phyloP scores from a whole-genome alignment of 352 stramenopile species.

The Globisporangium solare region DNA sequence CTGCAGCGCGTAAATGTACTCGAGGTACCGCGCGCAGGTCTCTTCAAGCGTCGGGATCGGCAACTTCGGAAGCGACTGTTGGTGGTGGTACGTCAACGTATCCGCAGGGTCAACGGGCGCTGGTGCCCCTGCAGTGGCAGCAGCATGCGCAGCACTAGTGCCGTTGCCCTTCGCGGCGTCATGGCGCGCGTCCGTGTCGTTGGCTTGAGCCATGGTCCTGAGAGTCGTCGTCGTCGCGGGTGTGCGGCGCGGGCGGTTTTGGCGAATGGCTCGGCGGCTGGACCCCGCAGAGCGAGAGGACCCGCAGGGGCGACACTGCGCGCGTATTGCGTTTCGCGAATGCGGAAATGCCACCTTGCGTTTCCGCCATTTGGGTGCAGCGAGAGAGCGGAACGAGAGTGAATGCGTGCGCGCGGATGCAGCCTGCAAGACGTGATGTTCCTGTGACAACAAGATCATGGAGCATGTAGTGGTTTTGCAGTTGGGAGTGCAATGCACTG shows the following conservation, averaged over 20 bases:
- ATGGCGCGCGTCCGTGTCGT: background rate
- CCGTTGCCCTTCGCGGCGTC: background rate
- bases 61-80: conserved; percentile 73
- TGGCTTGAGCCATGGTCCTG: conserved; percentile 7
- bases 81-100: conserved; percentile 69
- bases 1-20: conserved; percentile 72
- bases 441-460: background rate
- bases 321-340: conserved; percentile 9
- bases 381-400: background rate
- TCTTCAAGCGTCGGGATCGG: conserved; percentile 81
- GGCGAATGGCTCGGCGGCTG: conserved; percentile 6
- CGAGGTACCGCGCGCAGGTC: conserved; percentile 72
- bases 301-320: background rate
- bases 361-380: background rate
- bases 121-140: background rate
- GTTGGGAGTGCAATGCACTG: too few species aligned
- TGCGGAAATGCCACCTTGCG: background rate
- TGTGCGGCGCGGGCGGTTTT: conserved; percentile 1
- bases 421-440: too few species aligned
- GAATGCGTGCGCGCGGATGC: too few species aligned
- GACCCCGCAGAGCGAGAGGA: background rate
- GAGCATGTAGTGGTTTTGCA: background rate
- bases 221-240: background rate
- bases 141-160: background rate
- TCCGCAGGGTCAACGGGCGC: conserved; percentile 13